Evolutionary conservation across 1,284 basidiomycete genomes (phyloP), one percentile per base, ranked within the genome.

Genomic region (Pseudozyma pruni): DNA sequence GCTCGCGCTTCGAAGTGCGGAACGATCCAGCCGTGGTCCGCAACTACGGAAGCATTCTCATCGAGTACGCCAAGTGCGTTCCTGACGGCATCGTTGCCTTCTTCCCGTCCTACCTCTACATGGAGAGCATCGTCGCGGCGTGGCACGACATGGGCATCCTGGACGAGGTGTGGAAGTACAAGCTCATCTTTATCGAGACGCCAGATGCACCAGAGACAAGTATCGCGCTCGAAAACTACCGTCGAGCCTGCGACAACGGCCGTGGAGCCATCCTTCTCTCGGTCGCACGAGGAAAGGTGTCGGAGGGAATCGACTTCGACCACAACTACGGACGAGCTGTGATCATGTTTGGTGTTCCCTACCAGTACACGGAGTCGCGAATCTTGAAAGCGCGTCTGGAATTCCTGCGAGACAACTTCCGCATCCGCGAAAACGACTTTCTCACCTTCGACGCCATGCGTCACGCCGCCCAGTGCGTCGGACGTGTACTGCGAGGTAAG

Each of bases 131-230:
- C 70, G 96, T 98, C 19, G 93, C 94, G 2, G 96, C 96, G 13
- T 99, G 96, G 96, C 97, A 98, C 83, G 96, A 99, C 83, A 98
- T 99, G 96, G 96, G 95, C 42, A 98, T 98, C 74, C 85, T 99
- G 63, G 97, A 95, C 79, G 94, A 99, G 86, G 96, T 97, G 17
- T 98, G 96, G 94, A 98, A 98, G 85, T 90, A 98, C 86, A 99
- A 99, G 85, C 87, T 99, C 42, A 94, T 99, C 66, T 99, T 99
- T 78, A 96, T 99, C 43, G 96, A 99, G 85, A 99, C 96, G 4
- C 96, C 96, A 4, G 96, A 99, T 81, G 95, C 96, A 20, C 95
- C 96, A 76, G 96, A 99, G 84, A 99, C 96, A 2, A 95, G 93
- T 81, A 95, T 98, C 50, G 96, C 96, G 2, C 84, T 99, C 29